Evolutionary conservation across 140 eudicot species (phyloP).

Genomic region (Flaveria floridana): DNA sequence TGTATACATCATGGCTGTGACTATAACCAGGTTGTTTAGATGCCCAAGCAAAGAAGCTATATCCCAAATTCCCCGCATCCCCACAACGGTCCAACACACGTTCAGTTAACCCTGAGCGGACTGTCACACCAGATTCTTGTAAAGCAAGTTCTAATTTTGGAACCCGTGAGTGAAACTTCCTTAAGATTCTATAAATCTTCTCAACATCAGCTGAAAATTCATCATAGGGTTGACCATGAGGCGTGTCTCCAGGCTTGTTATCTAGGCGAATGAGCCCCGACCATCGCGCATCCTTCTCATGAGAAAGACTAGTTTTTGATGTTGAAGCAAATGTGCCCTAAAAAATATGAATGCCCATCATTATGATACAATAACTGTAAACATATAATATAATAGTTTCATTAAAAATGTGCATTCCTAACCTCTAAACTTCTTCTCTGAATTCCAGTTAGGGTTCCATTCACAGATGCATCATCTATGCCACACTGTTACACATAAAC

Average conservation of each 20-base stretch:
- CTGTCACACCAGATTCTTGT: conserved; percentile 65
- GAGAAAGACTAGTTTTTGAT: conserved; percentile 17
- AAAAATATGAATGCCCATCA: conserved; percentile 13
- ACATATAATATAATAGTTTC: background rate
- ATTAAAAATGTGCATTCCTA: conserved; percentile 5
- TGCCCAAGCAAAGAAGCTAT: conserved; percentile 80
- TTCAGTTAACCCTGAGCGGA: conserved; percentile 69
- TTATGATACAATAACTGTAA: conserved; percentile 27
- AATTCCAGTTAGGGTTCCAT: background rate
- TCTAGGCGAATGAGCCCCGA: conserved; percentile 49
- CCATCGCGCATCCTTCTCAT: conserved; percentile 32
- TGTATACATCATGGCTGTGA: conserved; percentile 75
- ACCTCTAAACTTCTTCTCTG: conserved; percentile 17
- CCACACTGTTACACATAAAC: background rate
- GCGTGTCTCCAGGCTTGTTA: conserved; percentile 26
- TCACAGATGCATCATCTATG: conserved; percentile 12
- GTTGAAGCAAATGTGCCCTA: conserved; percentile 28
- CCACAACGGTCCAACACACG: conserved; percentile 85
- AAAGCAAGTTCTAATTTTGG: conserved; percentile 85
- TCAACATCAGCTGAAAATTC: conserved; percentile 78
- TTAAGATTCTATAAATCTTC: conserved; percentile 61
- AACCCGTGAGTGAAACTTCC: conserved; percentile 78
- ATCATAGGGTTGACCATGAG: conserved; percentile 43
- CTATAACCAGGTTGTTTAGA: conserved; percentile 67
- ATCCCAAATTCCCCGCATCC: conserved; percentile 83